phyloP scores from a whole-genome alignment of 2,329 filamentous ascomycete species.

The Sporothrix luriei region DNA sequence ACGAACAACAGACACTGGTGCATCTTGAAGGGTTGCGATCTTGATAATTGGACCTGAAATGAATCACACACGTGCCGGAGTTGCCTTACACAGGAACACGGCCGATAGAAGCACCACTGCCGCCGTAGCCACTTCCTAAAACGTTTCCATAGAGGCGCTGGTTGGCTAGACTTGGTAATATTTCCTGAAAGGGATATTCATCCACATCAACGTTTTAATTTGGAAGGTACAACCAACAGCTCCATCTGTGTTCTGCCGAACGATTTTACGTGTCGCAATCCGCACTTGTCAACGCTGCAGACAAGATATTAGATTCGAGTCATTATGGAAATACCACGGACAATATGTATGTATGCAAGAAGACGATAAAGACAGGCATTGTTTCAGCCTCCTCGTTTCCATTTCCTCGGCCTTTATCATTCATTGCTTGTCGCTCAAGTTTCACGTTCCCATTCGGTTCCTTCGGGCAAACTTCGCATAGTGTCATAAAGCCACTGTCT shows the following conservation, averaged over 20 bases:
- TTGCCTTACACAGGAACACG: background rate
- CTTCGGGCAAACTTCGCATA: background rate
- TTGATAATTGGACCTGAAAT: background rate
- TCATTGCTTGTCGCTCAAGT: background rate
- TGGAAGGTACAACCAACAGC: slow-evolving; percentile 1
- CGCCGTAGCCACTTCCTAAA: background rate
- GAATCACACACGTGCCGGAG: background rate
- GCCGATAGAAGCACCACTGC: slow-evolving; percentile 8
- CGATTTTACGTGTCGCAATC: background rate
- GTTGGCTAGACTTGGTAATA: slow-evolving; percentile 21
- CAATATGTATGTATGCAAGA: background rate
- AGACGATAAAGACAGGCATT: background rate
- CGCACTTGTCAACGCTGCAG: background rate
- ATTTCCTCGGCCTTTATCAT: background rate
- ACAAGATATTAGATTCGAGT: background rate
- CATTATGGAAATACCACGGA: background rate
- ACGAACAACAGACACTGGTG: background rate
- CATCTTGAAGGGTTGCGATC: background rate
- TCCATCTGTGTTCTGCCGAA: background rate
- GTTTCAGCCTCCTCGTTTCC: background rate
- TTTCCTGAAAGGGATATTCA: slow-evolving; percentile 23
- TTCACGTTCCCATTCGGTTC: background rate
- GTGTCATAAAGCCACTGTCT: background rate
- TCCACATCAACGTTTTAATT: background rate
- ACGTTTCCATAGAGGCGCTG: background rate